These are phyloP conservation scores for Sarocladiaceae sp. DNA, from an alignment of 2,329 filamentous ascomycete species.

Conservation along the genomic window DNA sequence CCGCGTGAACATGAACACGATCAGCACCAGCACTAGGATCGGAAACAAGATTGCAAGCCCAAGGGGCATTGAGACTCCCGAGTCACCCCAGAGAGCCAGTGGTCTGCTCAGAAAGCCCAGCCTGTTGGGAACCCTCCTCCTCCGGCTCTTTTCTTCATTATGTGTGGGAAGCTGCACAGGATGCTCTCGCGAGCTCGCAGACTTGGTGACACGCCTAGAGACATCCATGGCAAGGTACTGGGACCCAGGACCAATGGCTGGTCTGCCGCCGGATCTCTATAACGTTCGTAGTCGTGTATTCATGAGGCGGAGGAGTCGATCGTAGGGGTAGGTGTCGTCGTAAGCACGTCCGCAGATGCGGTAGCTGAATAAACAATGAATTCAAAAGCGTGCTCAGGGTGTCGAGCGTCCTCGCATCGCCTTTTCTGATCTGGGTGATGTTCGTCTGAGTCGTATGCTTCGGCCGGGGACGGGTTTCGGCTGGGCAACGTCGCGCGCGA, in stretches of 20 bases:
- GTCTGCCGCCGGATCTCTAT: neutral
- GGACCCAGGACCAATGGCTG: neutral
- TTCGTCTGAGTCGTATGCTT: too few species aligned
- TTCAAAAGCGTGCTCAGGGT: too few species aligned
- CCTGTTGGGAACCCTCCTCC: slow-evolving; percentile 36
- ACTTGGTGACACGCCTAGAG: slow-evolving; percentile 48
- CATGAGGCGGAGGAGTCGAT: too few species aligned
- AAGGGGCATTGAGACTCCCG: slow-evolving; percentile 83
- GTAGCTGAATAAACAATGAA: too few species aligned
- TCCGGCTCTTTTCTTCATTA: slow-evolving; percentile 37
- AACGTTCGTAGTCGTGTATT: too few species aligned
- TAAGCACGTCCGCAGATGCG: too few species aligned
- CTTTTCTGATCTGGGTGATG: too few species aligned
- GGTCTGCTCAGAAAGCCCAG: slow-evolving; percentile 81
- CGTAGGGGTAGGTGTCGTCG: too few species aligned
- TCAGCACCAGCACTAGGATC: slow-evolving; percentile 82
- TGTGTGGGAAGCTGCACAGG: slow-evolving; percentile 33
- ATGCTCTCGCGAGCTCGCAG: slow-evolving; percentile 28
- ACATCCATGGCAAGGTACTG: slow-evolving; percentile 44
- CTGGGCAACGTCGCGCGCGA: too few species aligned
- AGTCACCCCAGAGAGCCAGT: slow-evolving; percentile 85
- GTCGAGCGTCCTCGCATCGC: too few species aligned
- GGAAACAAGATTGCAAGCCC: slow-evolving; percentile 92
- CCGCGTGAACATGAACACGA: slow-evolving; percentile 80
- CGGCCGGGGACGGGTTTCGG: too few species aligned